Percentiles rank a stretch among this genome's conserved stretches.
Conservation (phyloP, 106 monocot species). For the Gastrodia elata region DNA sequence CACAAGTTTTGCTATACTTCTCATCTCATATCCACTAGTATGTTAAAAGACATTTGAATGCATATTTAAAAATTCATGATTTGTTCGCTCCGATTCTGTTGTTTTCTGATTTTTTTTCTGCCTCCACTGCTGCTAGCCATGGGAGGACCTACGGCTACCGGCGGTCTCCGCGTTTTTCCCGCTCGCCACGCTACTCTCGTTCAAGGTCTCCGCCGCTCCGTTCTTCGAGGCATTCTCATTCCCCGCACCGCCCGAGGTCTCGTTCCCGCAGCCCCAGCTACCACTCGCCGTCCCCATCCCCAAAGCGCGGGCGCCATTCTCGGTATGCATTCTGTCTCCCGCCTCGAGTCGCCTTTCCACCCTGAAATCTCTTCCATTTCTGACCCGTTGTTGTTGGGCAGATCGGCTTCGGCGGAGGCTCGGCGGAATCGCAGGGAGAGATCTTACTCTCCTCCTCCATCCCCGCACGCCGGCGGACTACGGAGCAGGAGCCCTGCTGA, state of each 20-base stretch:
- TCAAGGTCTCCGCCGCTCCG: slow-evolving; percentile 11
- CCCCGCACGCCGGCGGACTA: not conserved
- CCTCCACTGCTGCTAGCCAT: not conserved
- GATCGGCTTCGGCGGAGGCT: slow-evolving; percentile 9
- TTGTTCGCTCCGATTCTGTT: too few species aligned
- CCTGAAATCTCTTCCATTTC: not conserved
- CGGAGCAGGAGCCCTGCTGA: slow-evolving; percentile 14
- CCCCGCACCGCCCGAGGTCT: slow-evolving; percentile 11
- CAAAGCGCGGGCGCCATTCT: not conserved
- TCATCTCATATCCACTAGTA: too few species aligned
- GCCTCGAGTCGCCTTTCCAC: not conserved
- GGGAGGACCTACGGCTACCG: not conserved
- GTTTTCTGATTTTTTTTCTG: not conserved
- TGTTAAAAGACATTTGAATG: too few species aligned
- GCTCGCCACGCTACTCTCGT: slow-evolving; percentile 17
- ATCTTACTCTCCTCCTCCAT: slow-evolving; percentile 10
- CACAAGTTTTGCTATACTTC: too few species aligned
- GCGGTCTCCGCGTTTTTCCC: slow-evolving; percentile 14
- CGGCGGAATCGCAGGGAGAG: slow-evolving; percentile 6
- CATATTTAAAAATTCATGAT: too few species aligned
- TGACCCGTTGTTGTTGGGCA: not conserved
- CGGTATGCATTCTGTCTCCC: not conserved
- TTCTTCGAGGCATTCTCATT: slow-evolving; percentile 14
- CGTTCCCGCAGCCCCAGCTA: slow-evolving; percentile 10
- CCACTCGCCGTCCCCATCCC: slow-evolving; percentile 13